Evolutionary conservation across 345 rosid genomes (phyloP).

Genomic region (Arabidopsis thaliana): DNA sequence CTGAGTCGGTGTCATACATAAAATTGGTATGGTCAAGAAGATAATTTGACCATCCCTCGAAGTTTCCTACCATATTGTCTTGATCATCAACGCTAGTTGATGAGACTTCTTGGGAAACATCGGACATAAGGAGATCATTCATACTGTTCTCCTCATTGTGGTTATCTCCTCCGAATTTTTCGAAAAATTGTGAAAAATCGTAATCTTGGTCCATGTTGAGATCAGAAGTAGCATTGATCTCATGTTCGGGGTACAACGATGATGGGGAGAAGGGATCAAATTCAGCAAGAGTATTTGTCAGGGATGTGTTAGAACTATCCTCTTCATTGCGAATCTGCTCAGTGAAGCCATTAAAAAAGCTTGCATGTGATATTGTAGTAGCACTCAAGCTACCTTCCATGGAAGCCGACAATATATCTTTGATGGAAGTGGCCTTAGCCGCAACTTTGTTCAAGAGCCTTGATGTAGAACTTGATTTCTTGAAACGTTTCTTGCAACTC

Average conservation of each 20-base stretch:
- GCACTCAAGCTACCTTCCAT: slow-evolving; percentile 42
- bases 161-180: slow-evolving; percentile 21
- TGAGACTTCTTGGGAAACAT: slow-evolving; percentile 44
- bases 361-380: slow-evolving; percentile 28
- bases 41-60: slow-evolving; percentile 42
- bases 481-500: slow-evolving; percentile 37
- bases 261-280: slow-evolving; percentile 30
- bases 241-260: slow-evolving; percentile 33
- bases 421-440: slow-evolving; percentile 40
- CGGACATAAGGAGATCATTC: slow-evolving; percentile 38
- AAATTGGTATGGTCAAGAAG: slow-evolving; percentile 32
- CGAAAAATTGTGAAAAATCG: slow-evolving; percentile 39
- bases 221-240: slow-evolving; percentile 33
- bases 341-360: slow-evolving; percentile 32
- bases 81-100: slow-evolving; percentile 48
- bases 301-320: slow-evolving; percentile 21
- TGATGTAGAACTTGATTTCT: slow-evolving; percentile 42
- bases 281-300: slow-evolving; percentile 6
- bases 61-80: slow-evolving; percentile 30
- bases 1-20: slow-evolving; percentile 37
- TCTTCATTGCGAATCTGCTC: slow-evolving; percentile 30
- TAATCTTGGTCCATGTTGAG: slow-evolving; percentile 25
- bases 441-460: slow-evolving; percentile 46
- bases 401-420: slow-evolving; percentile 38
- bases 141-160: slow-evolving; percentile 29